Conservation (phyloP, 164 flowering plant genomes). For the Brasenia schreberi region DNA sequence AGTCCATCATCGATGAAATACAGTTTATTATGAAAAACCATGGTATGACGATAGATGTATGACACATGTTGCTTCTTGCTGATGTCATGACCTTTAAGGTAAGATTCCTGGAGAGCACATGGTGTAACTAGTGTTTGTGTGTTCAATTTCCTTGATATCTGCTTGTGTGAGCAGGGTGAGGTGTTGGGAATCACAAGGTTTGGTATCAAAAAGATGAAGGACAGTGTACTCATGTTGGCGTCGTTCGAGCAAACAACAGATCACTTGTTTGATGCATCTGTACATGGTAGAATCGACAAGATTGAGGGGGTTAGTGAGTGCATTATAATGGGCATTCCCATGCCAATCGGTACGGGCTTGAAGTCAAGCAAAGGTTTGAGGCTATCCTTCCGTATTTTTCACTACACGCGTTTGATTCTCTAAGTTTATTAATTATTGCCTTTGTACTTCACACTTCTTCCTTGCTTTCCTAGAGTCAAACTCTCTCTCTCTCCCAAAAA, state of each 20-base stretch:
- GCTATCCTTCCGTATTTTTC: not conserved
- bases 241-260: slow-evolving; percentile 80
- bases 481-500: no score
- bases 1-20: slow-evolving; percentile 63
- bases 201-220: slow-evolving; percentile 51
- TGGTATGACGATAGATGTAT: slow-evolving; percentile 83
- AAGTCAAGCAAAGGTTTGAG: slow-evolving; percentile 56
- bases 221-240: slow-evolving; percentile 72
- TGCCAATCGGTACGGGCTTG: slow-evolving; percentile 88
- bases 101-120: slow-evolving; percentile 1
- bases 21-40: slow-evolving; percentile 55
- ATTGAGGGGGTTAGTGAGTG: slow-evolving; percentile 92
- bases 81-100: slow-evolving; percentile 89
- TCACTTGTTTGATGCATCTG: slow-evolving; percentile 65
- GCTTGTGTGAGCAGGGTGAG: slow-evolving; percentile 44
- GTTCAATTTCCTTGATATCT: slow-evolving; percentile 1
- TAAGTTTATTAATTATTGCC: no score
- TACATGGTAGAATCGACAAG: slow-evolving; percentile 50
- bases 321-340: slow-evolving; percentile 92
- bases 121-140: not conserved
- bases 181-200: slow-evolving; percentile 47
- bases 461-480: not conserved
- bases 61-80: slow-evolving; percentile 97
- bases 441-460: slow-evolving; percentile 6
- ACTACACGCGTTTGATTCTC: not conserved